phyloP scores from a whole-genome alignment of 225 moss, liverwort and hornwort genomes.

The Climacium dendroides region DNA sequence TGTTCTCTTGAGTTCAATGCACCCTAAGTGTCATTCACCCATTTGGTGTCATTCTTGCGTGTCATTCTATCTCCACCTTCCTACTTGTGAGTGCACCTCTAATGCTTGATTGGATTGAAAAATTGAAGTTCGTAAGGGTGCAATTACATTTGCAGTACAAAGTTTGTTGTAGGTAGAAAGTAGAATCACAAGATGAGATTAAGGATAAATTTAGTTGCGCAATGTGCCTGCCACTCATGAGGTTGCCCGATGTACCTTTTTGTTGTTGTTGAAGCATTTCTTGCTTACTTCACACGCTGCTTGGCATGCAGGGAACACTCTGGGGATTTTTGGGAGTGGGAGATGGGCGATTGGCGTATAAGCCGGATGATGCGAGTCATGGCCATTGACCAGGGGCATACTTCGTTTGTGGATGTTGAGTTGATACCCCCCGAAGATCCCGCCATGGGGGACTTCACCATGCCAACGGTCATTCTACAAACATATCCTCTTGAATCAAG shows the following conservation, averaged over 20 bases:
- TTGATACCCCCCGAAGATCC: slow-evolving; percentile 21
- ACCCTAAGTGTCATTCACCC: neutral
- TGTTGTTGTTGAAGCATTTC: neutral
- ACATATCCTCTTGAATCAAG: slow-evolving; percentile 81
- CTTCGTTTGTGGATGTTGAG: slow-evolving; percentile 78
- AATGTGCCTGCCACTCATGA: neutral
- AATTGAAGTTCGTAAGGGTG: neutral
- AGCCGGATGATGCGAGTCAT: slow-evolving; percentile 82
- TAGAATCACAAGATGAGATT: neutral
- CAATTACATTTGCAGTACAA: neutral
- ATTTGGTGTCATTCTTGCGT: neutral
- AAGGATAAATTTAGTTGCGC: neutral
- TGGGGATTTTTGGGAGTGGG: slow-evolving; percentile 96
- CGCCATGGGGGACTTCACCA: slow-evolving; percentile 27
- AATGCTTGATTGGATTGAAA: neutral
- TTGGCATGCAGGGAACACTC: neutral
- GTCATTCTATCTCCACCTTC: neutral
- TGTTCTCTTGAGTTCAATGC: neutral
- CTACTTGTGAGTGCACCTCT: neutral
- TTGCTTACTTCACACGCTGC: neutral
- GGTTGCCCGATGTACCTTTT: no score
- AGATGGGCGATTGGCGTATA: slow-evolving; percentile 94
- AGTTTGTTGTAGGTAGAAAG: neutral
- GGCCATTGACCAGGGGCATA: slow-evolving; percentile 65
- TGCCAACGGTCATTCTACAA: slow-evolving; percentile 68